phyloP scores from a whole-genome alignment of 2,329 filamentous ascomycete species.

The Colletotrichum zoysiae region DNA sequence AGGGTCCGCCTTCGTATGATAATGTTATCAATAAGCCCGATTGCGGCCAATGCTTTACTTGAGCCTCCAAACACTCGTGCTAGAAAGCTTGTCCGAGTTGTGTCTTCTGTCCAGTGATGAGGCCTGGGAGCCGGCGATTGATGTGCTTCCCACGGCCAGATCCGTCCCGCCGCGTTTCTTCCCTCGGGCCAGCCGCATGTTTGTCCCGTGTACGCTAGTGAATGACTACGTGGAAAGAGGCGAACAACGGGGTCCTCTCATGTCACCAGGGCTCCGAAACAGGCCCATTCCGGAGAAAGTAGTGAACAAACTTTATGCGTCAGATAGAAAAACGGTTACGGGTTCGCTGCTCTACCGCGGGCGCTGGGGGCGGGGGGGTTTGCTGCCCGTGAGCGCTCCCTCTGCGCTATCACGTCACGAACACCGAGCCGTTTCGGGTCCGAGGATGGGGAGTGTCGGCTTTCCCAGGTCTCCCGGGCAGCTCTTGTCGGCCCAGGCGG shows the following conservation, averaged over 20 bases:
- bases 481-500: background rate
- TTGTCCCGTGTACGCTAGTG: background rate
- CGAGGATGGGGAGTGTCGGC: background rate
- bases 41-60: background rate
- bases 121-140: background rate
- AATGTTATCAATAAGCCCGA: conserved; percentile 22
- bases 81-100: background rate
- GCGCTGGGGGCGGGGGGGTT: background rate
- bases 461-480: background rate
- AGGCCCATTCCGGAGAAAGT: background rate
- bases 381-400: background rate
- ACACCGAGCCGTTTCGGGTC: background rate
- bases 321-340: background rate
- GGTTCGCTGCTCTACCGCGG: no score
- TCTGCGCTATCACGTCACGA: background rate
- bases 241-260: background rate
- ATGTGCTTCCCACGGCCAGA: background rate
- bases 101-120: background rate
- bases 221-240: no score
- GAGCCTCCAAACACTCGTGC: background rate
- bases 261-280: background rate
- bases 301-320: background rate
- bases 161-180: background rate
- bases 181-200: background rate
- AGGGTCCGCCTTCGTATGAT: conserved; percentile 20